phyloP scores from a whole-genome alignment of 306 rosid genomes.

The Quercus aquifolioides region DNA sequence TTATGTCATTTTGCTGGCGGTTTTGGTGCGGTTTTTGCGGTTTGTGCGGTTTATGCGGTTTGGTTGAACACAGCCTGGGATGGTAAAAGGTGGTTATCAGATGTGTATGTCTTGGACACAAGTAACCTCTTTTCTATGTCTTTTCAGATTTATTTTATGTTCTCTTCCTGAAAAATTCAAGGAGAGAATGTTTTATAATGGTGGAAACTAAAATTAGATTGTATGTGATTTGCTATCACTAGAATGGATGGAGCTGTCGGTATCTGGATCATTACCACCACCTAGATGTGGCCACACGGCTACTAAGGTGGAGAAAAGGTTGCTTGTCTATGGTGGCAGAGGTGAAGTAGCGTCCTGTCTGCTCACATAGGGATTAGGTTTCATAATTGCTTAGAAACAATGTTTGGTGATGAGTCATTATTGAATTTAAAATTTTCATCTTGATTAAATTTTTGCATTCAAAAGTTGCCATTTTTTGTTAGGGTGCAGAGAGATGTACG shows the following conservation, averaged over 20 bases:
- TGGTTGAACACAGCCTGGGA: no score
- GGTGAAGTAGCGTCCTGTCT: conserved; percentile 44
- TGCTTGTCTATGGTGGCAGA: conserved; percentile 95
- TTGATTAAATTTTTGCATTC: not conserved
- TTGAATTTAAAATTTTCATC: not conserved
- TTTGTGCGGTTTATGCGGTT: no score
- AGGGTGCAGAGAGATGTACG: not conserved
- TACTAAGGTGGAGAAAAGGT: conserved; percentile 84
- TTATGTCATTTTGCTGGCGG: no score
- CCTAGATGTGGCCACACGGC: conserved; percentile 95
- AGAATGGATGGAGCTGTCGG: conserved; percentile 89
- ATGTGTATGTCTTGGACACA: conserved; percentile 89
- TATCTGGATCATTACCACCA: conserved; percentile 76
- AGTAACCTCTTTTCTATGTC: conserved; percentile 42
- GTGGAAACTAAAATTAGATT: conserved; percentile 8
- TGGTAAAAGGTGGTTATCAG: conserved; percentile 94
- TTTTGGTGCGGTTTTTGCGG: no score
- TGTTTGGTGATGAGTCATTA: not conserved
- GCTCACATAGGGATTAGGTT: conserved; percentile 10
- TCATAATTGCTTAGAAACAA: not conserved
- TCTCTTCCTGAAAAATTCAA: not conserved
- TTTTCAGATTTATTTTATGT: not conserved
- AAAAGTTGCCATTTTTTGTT: not conserved
- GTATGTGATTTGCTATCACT: conserved; percentile 45
- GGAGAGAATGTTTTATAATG: conserved; percentile 3